Base-by-base conservation (phyloP, 2,329 filamentous ascomycete species). In the Diaporthe caulivora region DNA sequence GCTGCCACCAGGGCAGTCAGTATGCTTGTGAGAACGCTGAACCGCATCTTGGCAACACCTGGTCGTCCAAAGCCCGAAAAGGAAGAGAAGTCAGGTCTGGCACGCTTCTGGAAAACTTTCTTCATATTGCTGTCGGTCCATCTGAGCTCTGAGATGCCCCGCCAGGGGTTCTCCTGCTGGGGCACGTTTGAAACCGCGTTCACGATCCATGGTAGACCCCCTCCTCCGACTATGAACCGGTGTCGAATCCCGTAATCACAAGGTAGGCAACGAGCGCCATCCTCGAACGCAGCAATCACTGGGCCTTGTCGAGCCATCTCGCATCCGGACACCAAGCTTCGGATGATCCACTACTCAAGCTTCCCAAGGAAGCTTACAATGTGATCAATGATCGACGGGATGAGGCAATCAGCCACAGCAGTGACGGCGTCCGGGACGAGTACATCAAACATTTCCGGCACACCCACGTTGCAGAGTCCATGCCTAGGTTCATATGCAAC, bases 1-100 rank as follows among this genome's bases (percentile, higher is more conserved):
- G 75, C 78, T 78, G 75, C 79, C 79, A 74, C 79, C 79, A 81
- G 79, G 78, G 79, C 76, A 78, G 79, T 76, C 53, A 80, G 69
- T 44, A 78, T 65, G 76, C 75, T 72, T 51, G 76, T 67, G 68
- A 80, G 49, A 29, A 76, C 17, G 54, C 58, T 57, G 72, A 77
- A 58, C 60, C 76, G 76, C 79, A 80, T 80, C 53, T 60, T 77
- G 74, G 24, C 70, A 47, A 57, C 40, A 68, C 65, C 65, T 51
- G 72, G 71, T 53, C 68, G 49, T 55, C 73, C 62, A 54, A 58
- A 26, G 42, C 64, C 71, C 44, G 34, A 53, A 67, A 47, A 57
- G 31, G 44, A 37, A 49, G 42, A 17, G 34, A 47, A 4, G 21
- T 4, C 18, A 42, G 9, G 9, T 26, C 31, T 58, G 51, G 29